Conservation (phyloP, 306 rosid genomes). For the Mimosa bimucronata region DNA sequence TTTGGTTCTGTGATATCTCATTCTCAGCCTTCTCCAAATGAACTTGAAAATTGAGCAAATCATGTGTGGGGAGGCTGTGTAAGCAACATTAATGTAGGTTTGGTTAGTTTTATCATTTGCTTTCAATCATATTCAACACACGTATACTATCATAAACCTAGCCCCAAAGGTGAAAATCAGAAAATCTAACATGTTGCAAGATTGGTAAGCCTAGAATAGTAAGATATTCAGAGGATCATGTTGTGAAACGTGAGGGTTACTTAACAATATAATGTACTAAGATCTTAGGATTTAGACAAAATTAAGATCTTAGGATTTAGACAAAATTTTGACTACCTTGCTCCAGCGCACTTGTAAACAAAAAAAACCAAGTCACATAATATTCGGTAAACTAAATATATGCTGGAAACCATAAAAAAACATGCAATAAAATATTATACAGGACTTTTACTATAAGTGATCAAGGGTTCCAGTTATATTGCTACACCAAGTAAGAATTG, state of each 20-base stretch:
- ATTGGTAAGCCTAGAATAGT: neutral
- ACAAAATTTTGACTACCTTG: neutral
- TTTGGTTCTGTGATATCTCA: neutral
- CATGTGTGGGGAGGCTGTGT: neutral
- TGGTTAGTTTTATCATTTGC: neutral
- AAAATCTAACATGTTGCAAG: neutral
- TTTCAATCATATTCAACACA: neutral
- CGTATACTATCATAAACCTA: neutral
- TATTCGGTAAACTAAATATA: too few species aligned
- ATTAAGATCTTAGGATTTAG: too few species aligned
- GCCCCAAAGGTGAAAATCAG: neutral
- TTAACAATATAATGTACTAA: neutral
- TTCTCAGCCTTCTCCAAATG: neutral
- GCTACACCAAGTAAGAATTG: neutral
- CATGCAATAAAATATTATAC: neutral
- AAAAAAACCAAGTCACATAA: too few species aligned
- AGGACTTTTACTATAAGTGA: neutral
- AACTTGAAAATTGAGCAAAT: neutral
- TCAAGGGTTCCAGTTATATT: neutral
- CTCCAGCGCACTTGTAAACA: neutral
- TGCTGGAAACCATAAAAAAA: neutral
- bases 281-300: too few species aligned
- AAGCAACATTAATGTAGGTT: neutral
- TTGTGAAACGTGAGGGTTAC: neutral
- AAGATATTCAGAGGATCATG: neutral